phyloP scores from a whole-genome alignment of 768 basidiomycete genomes.

The Tremella mesenterica region DNA sequence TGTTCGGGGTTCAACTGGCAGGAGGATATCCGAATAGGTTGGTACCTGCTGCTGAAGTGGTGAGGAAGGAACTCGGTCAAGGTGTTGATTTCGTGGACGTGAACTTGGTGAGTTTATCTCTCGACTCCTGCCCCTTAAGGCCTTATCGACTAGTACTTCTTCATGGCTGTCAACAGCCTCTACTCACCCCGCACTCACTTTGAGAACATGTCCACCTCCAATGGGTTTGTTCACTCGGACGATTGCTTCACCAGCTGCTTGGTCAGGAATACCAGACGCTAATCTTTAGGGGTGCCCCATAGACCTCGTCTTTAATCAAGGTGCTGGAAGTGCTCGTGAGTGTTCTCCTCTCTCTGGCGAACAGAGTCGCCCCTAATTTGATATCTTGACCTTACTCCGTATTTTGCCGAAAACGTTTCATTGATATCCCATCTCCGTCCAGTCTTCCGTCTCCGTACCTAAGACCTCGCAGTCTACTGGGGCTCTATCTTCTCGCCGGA shows the following conservation, averaged over 20 bases:
- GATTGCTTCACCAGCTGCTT: too few relatives aligned
- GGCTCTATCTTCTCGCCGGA: too few relatives aligned
- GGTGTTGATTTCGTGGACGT: constrained; percentile 84
- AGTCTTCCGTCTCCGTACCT: too few relatives aligned
- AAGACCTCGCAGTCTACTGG: too few relatives aligned
- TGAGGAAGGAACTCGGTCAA: constrained; percentile 59
- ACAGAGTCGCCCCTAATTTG: not conserved
- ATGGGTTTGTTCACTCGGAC: too few relatives aligned
- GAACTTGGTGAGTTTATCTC: constrained; percentile 48
- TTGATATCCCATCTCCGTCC: too few relatives aligned
- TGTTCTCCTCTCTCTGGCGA: constrained; percentile 22
- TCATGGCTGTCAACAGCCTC: too few relatives aligned
- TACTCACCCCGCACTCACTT: too few relatives aligned
- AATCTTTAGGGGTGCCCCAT: constrained; percentile 74
- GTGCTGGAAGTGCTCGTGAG: constrained; percentile 80
- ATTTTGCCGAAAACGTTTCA: too few relatives aligned
- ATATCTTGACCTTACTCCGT: too few relatives aligned
- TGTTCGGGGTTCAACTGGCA: constrained; percentile 86
- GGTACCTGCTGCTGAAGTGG: constrained; percentile 67
- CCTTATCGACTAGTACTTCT: not conserved
- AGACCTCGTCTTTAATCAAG: constrained; percentile 83
- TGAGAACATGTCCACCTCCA: too few relatives aligned
- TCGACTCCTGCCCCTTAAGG: not conserved
- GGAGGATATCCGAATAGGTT: constrained; percentile 75
- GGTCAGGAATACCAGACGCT: not conserved